phyloP scores from a whole-genome alignment of 202 grass and related monocot species.

The Eragrostis tef region DNA sequence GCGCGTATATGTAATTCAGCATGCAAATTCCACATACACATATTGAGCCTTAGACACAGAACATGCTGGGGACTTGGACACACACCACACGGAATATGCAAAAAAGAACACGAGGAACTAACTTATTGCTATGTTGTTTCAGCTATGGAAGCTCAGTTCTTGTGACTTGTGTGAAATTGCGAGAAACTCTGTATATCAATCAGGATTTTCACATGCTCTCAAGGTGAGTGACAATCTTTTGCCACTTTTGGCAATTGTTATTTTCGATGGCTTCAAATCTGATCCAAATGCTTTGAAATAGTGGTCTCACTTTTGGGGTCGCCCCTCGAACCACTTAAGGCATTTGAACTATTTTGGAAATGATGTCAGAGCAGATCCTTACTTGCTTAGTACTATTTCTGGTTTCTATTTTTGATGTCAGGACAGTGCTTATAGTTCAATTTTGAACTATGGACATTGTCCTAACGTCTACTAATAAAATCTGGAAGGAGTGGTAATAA shows the following conservation, averaged over 20 bases:
- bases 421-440: no score
- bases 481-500: conserved; percentile 6
- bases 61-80: conserved; percentile 17
- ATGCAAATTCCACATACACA: neutral
- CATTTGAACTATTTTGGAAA: conserved; percentile 31
- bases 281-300: neutral
- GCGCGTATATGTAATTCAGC: conserved; percentile 2
- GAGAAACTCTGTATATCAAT: conserved; percentile 92
- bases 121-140: conserved; percentile 45
- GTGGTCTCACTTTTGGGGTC: neutral
- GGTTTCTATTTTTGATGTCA: no score
- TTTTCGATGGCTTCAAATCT: conserved; percentile 4
- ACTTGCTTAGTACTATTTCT: neutral
- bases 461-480: no score
- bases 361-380: conserved; percentile 17
- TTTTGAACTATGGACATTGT: no score
- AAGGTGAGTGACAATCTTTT: conserved; percentile 58
- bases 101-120: conserved; percentile 13
- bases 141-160: conserved; percentile 97
- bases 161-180: conserved; percentile 99
- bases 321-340: neutral
- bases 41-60: neutral
- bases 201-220: conserved; percentile 90
- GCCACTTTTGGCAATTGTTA: neutral
- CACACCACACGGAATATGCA: neutral